Conservation (phyloP, 495 filamentous ascomycete genomes). For the Bacidia rubella region DNA sequence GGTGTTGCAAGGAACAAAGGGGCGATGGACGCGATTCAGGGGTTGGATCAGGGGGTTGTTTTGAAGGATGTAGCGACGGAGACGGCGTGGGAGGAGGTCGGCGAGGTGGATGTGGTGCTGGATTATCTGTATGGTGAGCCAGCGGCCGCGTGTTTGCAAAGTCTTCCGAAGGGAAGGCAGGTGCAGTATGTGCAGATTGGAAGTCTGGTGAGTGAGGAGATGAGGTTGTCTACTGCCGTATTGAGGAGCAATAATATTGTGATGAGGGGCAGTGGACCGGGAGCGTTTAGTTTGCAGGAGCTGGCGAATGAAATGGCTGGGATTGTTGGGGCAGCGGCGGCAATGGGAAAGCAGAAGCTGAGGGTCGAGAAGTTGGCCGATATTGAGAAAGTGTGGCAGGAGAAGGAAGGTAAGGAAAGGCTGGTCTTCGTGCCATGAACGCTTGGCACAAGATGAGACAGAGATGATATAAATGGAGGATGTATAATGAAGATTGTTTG, state of each 20-base stretch:
- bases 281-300: not conserved
- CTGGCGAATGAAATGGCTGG: not conserved
- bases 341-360: not conserved
- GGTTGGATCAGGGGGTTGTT: not conserved
- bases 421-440: conserved; percentile 2
- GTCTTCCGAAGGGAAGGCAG: not conserved
- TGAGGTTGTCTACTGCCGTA: conserved; percentile 1
- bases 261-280: conserved; percentile 1
- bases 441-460: no score
- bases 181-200: conserved; percentile 9
- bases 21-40: not conserved
- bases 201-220: not conserved
- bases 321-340: not conserved
- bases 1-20: conserved; percentile 1
- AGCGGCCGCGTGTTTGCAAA: not conserved
- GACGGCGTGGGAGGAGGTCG: conserved; percentile 2
- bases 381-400: not conserved
- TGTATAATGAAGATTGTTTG: no score
- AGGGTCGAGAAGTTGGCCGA: conserved; percentile 1
- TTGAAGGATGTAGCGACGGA: not conserved
- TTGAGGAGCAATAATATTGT: conserved; percentile 2
- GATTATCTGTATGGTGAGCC: conserved; percentile 6
- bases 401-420: not conserved
- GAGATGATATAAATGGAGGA: no score
- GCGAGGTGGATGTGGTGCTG: conserved; percentile 3